Evolutionary conservation across 805 yeast species (phyloP), one percentile per base, ranked within the genome.

Genomic region (Yarrowia phangngaensis): DNA sequence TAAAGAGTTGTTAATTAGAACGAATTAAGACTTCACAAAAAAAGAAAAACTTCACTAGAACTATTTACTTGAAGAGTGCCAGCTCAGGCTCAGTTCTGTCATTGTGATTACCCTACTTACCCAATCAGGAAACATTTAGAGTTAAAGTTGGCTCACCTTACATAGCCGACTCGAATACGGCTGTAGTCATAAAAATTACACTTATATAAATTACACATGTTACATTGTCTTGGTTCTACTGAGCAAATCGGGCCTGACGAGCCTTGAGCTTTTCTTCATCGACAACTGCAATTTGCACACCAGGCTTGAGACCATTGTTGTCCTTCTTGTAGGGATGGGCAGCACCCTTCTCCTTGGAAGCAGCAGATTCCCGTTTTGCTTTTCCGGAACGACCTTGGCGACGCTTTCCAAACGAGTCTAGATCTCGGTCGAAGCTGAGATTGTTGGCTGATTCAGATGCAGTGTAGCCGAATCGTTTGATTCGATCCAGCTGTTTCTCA

Each of bases 381-480:
- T 38, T 38, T 8, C 45, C 45, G 12, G 32, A 8, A n/a, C 29
- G 28, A 16, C 33, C 19, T 41, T 29, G 48, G 4, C 24, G 13
- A 6, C 12, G 17, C 20, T 23, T 33, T 17, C 17, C 17, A n/a
- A 45, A 3, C 3, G 35, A 8, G 16, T 22, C 35, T 15, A 41
- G 35, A 15, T 31, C 48, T 11, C 16, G 16, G 28, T 41, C 48
- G 5, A 41, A 29, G 5, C 35, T 29, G 15, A 41, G 29, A 2
- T 22, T 27, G 20, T 20, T 29, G 20, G 27, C 3, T 2, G 8
- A 9, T 2, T 24, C 35, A 3, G 48, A 34, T 11, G 48, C 20
- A 2, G 14, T 35, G 20, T 12, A 12, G 6, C 97, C 97, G 61
- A 87, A 89, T 69, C 85, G 87, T 62, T 82, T 81, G 54, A 88